Conservation (phyloP, 192 early-diverging fungal genomes). For the Fimicolochytrium jonesii region DNA sequence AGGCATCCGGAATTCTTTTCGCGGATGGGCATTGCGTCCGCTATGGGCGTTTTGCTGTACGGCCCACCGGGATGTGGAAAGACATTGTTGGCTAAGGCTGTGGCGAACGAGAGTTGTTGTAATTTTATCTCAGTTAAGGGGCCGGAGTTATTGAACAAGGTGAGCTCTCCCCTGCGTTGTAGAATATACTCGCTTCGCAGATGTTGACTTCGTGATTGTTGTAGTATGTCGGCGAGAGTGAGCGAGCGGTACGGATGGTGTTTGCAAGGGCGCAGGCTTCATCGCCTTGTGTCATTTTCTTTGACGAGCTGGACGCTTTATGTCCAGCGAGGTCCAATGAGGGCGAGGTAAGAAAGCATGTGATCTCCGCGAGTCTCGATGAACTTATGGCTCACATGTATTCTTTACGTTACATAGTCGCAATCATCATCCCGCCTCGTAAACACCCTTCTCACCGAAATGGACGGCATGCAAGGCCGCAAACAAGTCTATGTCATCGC, state of each 20-base stretch:
- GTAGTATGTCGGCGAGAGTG: conserved; percentile 96
- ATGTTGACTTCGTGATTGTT: background rate
- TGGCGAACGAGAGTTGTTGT: conserved; percentile 94
- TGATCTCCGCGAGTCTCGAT: background rate
- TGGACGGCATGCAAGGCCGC: conserved; percentile 91
- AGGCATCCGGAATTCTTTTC: conserved; percentile 83
- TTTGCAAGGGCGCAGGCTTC: conserved; percentile 91
- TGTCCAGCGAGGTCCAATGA: conserved; percentile 83
- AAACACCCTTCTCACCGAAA: conserved; percentile 93
- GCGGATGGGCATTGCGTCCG: conserved; percentile 81
- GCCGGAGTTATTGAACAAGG: conserved; percentile 95
- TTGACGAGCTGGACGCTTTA: conserved; percentile 96
- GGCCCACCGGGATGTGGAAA: conserved; percentile 99
- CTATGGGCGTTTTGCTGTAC: conserved; percentile 93
- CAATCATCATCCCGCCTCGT: conserved; percentile 91
- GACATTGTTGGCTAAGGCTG: conserved; percentile 94
- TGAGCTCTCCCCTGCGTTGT: conserved; percentile 11
- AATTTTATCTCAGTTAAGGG: conserved; percentile 99
- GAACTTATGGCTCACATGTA: conserved; percentile 16
- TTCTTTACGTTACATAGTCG: conserved; percentile 48
- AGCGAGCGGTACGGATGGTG: conserved; percentile 90
- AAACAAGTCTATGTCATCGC: conserved; percentile 93
- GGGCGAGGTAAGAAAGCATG: conserved; percentile 55
- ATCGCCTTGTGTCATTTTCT: conserved; percentile 94
- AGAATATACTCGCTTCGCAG: background rate